phyloP scores from a whole-genome alignment of 2,329 filamentous ascomycete species.

The Colletotrichum scovillei region DNA sequence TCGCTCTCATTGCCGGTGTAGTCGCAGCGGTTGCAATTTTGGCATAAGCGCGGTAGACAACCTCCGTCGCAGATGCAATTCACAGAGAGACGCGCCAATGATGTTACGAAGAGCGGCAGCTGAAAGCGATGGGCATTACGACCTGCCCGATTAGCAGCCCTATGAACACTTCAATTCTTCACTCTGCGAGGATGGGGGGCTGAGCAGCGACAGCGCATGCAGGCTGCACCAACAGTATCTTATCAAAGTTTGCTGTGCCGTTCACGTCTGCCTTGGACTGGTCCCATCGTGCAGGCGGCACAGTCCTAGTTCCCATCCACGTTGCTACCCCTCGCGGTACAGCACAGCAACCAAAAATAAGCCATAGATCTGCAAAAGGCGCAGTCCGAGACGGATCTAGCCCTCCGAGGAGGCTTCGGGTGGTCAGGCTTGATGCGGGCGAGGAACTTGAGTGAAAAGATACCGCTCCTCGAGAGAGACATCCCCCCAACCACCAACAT shows the following conservation, averaged over 20 bases:
- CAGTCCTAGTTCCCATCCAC: not conserved
- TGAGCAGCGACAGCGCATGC: not conserved
- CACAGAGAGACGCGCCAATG: not conserved
- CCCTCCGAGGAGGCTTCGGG: not conserved
- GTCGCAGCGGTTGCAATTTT: conserved; percentile 11
- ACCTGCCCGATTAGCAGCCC: conserved; percentile 25
- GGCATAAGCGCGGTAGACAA: conserved; percentile 8
- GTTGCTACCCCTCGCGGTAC: not conserved
- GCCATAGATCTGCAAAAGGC: not conserved
- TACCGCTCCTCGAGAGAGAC: not conserved
- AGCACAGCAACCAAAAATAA: not conserved
- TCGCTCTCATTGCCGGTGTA: conserved; percentile 11
- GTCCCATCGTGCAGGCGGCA: conserved; percentile 1
- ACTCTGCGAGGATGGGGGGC: not conserved
- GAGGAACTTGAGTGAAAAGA: not conserved
- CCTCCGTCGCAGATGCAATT: not conserved
- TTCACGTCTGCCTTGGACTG: not conserved
- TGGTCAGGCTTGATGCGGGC: not conserved
- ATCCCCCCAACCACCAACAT: conserved; percentile 6
- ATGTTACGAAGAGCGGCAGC: not conserved
- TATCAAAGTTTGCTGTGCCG: conserved; percentile 15
- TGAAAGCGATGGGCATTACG: not conserved
- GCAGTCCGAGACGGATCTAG: not conserved
- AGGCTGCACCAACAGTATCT: not conserved
- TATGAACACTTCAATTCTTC: not conserved